Base-by-base conservation (phyloP, 2,329 filamentous ascomycete genomes). In the Fusarium palustre region DNA sequence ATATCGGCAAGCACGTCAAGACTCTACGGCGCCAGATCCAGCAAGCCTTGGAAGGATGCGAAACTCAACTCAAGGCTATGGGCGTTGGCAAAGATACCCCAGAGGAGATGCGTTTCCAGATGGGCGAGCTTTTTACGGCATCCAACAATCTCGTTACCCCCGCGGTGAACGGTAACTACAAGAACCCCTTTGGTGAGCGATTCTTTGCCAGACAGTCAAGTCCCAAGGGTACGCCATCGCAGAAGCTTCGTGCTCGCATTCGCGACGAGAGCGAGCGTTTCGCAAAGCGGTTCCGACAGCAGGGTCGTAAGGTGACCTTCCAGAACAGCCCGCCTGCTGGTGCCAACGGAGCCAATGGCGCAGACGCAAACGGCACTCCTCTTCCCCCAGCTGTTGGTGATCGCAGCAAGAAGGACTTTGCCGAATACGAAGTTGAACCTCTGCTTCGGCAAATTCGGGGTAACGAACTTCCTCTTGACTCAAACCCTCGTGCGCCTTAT, bases 141-240 rank as follows among this genome's bases (percentile, higher is more conserved):
- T 86, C 83, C 33, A 85, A 85, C 76, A 84, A 86, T 55, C 80
- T 86, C n/a, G 83, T 86, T 38, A 85, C 83, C 2, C 84, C 84
- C 5, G 84, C 84, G 39, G 82, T 86, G 28, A 84, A 86, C 55
- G 84, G 84, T 50, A 85, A 84, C 76, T 86, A 86, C 80, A 86
- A 86, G 78, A 86, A 86, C 62, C 84, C 84, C 0, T 83, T 84
- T 18, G 82, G 82, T 59, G 83, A 84, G 70, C 80, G 78, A 55
- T 86, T 86, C 77, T 86, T 86, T 72, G 79, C 83, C 9, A 78
- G 83, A 11, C 83, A 84, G 13, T 83, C 83, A 4, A 82, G 80
- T 43, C 81, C 83, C 15, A 82, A 82, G 60, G 84, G 84, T 25
- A 86, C 84, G 1, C 84, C 84, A 1, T 80, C 84, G 0, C 84